Percentiles rank a stretch among this genome's conserved stretches.
These are phyloP conservation scores for Suillus weaverae DNA, from an alignment of 768 basidiomycete species.

Conservation along the genomic window DNA sequence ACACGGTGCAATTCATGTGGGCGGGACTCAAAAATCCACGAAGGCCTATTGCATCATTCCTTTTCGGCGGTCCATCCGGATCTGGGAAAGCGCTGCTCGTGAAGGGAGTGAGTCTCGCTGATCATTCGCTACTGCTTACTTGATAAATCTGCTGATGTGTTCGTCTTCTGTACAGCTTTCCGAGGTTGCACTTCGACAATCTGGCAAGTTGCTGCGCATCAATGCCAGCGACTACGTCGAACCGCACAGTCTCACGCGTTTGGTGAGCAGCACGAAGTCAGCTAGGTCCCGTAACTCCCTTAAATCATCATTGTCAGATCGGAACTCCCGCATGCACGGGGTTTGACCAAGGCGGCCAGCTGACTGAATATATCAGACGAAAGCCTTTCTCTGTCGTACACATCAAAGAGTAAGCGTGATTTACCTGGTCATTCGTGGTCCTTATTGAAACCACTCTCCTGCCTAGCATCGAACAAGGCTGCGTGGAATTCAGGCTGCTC, in stretches of 20 bases:
- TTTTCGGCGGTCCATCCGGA: constrained; percentile 41
- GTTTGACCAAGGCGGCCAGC: constrained; percentile 41
- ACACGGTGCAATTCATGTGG: constrained; percentile 46
- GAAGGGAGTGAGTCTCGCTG: constrained; percentile 31
- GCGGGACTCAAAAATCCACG: constrained; percentile 44
- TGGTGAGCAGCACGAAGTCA: constrained; percentile 15
- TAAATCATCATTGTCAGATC: constrained; percentile 20
- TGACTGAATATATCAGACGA: constrained; percentile 44
- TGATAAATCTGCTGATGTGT: not conserved
- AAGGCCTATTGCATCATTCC: constrained; percentile 46
- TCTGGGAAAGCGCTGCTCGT: constrained; percentile 42
- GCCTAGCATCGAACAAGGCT: constrained; percentile 40
- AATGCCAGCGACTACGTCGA: constrained; percentile 47
- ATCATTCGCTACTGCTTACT: not conserved
- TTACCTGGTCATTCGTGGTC: not conserved
- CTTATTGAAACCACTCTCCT: not conserved
- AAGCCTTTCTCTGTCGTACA: constrained; percentile 37
- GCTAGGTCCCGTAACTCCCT: not conserved
- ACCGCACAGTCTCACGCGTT: constrained; percentile 41
- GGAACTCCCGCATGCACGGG: constrained; percentile 38
- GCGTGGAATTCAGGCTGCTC: constrained; percentile 42
- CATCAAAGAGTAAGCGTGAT: constrained; percentile 20
- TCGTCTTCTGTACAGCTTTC: constrained; percentile 30
- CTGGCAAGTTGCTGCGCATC: constrained; percentile 41
- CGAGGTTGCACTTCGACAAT: constrained; percentile 43